Evolutionary conservation across 2,329 filamentous ascomycete genomes (phyloP).

Genomic region (Ascosphaera apis): DNA sequence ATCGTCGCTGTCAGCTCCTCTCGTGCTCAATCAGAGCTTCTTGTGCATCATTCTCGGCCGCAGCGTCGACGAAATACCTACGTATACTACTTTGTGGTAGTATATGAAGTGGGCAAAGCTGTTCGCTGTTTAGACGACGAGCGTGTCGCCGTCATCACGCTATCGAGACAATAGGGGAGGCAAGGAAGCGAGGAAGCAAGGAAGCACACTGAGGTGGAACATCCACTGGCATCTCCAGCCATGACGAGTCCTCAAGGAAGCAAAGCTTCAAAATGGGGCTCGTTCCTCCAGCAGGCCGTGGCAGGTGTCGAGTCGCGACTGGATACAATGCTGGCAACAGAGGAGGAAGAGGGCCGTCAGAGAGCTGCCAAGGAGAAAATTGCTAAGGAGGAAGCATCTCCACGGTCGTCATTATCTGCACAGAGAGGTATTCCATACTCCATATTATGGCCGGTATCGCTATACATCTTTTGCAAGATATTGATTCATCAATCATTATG

Average conservation of each 20-base stretch:
- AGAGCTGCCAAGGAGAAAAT: slow-evolving; percentile 8
- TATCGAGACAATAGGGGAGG: too few species aligned
- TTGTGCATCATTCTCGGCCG: too few species aligned
- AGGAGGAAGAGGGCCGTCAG: slow-evolving; percentile 28
- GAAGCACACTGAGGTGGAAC: too few species aligned
- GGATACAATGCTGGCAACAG: slow-evolving; percentile 74
- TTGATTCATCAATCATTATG: slow-evolving; percentile 1
- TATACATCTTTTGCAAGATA: slow-evolving; percentile 1
- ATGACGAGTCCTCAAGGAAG: background rate
- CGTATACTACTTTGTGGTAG: too few species aligned
- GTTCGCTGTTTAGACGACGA: too few species aligned
- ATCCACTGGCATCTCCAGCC: too few species aligned
- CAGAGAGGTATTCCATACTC: background rate
- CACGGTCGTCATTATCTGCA: background rate
- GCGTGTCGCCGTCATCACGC: too few species aligned
- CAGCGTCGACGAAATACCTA: too few species aligned
- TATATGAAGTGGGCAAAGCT: too few species aligned
- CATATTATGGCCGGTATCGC: background rate
- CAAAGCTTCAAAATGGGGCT: slow-evolving; percentile 41
- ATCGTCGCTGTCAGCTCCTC: too few species aligned
- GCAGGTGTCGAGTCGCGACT: slow-evolving; percentile 82
- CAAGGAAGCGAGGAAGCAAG: too few species aligned
- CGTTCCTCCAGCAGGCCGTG: slow-evolving; percentile 70
- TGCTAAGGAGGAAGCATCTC: background rate
- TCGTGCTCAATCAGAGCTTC: too few species aligned